phyloP scores from a whole-genome alignment of 345 rosid species.

The Camelina neglecta region DNA sequence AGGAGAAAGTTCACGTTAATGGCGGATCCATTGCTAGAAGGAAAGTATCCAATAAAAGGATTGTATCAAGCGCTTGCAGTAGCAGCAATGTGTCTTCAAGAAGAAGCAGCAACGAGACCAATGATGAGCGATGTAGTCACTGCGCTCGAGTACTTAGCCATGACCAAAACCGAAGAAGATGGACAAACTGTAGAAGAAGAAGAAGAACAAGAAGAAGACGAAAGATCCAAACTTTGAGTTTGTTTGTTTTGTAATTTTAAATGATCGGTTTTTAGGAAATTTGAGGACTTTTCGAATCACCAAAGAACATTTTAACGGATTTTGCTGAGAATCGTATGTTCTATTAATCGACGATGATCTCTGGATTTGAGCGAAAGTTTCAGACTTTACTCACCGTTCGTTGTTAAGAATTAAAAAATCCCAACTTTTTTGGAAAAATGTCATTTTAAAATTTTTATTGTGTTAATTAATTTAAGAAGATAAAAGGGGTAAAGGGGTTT shows the following conservation, averaged over 20 bases:
- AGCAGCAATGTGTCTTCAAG: conserved; percentile 89
- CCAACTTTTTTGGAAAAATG: conserved; percentile 22
- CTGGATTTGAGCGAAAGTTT: not conserved
- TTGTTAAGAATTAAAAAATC: conserved; percentile 22
- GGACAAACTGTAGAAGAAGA: conserved; percentile 32
- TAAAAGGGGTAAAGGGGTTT: conserved; percentile 34
- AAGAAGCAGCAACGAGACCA: conserved; percentile 67
- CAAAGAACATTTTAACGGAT: conserved; percentile 6
- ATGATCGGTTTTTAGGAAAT: conserved; percentile 27
- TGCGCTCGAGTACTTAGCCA: conserved; percentile 67
- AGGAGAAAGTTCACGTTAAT: conserved; percentile 62
- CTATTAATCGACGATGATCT: not conserved
- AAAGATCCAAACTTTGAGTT: conserved; percentile 30
- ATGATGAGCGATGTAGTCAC: conserved; percentile 81
- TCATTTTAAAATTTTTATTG: not conserved
- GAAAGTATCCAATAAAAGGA: conserved; percentile 59
- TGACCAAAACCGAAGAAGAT: conserved; percentile 33
- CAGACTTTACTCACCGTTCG: not conserved
- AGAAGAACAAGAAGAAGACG: conserved; percentile 25
- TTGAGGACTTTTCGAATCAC: conserved; percentile 14
- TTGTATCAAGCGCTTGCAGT: conserved; percentile 81
- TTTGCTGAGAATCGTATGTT: conserved; percentile 18
- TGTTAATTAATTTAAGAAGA: not conserved
- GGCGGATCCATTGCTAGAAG: conserved; percentile 76
- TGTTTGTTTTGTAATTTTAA: conserved; percentile 14